These are phyloP conservation scores for Dichotomocladium elegans DNA, from an alignment of 371 early-diverging fungal species.

Conservation along the genomic window DNA sequence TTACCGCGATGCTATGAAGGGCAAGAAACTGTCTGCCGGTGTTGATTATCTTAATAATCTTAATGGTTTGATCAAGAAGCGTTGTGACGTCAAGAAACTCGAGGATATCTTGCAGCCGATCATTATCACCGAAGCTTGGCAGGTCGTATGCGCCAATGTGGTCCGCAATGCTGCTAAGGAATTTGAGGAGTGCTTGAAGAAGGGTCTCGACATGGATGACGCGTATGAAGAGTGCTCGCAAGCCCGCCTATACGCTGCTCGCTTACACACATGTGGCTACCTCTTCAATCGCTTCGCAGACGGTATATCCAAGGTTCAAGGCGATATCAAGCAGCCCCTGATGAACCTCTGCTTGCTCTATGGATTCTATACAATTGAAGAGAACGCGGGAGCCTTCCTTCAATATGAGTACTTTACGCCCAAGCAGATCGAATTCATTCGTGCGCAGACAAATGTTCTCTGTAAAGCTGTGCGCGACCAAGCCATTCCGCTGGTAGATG, in stretches of 20 bases:
- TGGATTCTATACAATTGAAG: constrained; percentile 79
- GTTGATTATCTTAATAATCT: constrained; percentile 78
- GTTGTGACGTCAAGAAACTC: constrained; percentile 48
- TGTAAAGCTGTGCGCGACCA: constrained; percentile 74
- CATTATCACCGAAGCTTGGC: constrained; percentile 78
- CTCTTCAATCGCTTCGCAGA: constrained; percentile 84
- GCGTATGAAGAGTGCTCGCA: constrained; percentile 89
- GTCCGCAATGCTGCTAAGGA: constrained; percentile 78
- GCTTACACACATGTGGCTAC: constrained; percentile 82
- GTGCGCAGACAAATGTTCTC: constrained; percentile 61
- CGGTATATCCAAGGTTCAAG: constrained; percentile 57
- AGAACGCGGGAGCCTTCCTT: constrained; percentile 85
- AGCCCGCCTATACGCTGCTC: constrained; percentile 80
- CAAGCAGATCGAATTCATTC: constrained; percentile 66
- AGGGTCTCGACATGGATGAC: constrained; percentile 71
- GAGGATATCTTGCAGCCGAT: constrained; percentile 61
- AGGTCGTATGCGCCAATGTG: constrained; percentile 79
- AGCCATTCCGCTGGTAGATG: constrained; percentile 83
- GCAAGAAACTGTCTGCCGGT: constrained; percentile 75
- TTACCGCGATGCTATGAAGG: constrained; percentile 73
- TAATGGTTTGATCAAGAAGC: constrained; percentile 43
- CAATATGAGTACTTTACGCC: constrained; percentile 81
- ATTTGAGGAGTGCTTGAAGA: constrained; percentile 66
- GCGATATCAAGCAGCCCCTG: constrained; percentile 50
- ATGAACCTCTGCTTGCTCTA: constrained; percentile 74